Evolutionary conservation across 306 rosid genomes (phyloP).

Genomic region (Styphnolobium japonicum): DNA sequence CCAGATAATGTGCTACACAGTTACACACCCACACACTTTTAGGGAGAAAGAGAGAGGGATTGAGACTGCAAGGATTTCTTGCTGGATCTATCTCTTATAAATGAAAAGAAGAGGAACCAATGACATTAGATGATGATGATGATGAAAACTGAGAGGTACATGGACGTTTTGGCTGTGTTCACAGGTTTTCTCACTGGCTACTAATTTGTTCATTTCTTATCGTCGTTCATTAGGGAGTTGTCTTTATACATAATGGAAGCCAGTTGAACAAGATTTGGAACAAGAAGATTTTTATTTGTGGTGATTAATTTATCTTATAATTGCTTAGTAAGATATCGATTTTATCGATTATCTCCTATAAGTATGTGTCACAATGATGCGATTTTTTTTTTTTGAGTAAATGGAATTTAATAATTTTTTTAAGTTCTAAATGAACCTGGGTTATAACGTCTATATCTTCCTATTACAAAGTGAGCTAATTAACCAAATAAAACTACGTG

Average conservation of each 20-base stretch:
- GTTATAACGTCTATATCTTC: too few relatives aligned
- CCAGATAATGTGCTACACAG: background rate
- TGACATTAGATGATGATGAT: background rate
- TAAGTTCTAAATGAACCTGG: too few relatives aligned
- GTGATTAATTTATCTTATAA: background rate
- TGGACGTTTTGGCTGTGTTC: background rate
- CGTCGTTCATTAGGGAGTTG: background rate
- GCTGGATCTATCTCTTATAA: background rate
- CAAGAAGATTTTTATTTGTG: background rate
- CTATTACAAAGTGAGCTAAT: too few relatives aligned
- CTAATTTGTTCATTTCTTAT: conserved; percentile 1
- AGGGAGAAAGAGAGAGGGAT: background rate
- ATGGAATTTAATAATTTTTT: too few relatives aligned
- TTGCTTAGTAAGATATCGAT: background rate
- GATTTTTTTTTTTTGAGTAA: too few relatives aligned
- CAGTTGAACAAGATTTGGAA: background rate
- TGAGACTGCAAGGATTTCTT: background rate
- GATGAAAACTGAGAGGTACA: background rate
- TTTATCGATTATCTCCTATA: background rate
- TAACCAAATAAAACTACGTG: too few relatives aligned
- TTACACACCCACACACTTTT: background rate
- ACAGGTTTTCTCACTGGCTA: background rate
- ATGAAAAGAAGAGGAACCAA: background rate
- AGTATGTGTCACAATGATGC: background rate
- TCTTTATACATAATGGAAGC: background rate